Conservation (phyloP, 352 stramenopile species). For the Peronospora belbahrii region DNA sequence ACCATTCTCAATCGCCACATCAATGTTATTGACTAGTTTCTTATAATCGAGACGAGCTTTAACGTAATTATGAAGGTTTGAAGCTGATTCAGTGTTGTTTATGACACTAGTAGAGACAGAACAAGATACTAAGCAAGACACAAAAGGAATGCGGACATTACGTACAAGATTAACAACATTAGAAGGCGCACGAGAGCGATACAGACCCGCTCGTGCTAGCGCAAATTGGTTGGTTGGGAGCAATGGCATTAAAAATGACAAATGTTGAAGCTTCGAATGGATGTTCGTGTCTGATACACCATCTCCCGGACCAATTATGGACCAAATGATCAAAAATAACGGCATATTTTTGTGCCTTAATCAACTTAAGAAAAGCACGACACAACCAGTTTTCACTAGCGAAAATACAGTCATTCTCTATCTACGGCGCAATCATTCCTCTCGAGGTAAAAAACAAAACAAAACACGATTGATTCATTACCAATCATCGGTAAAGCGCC, state of each 20-base stretch:
- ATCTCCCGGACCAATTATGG: no score
- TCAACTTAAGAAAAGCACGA: no score
- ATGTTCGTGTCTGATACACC: not conserved
- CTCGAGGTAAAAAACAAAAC: no score
- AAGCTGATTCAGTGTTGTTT: constrained; percentile 16
- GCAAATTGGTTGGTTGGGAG: constrained; percentile 1
- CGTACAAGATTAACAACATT: not conserved
- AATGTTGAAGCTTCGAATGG: not conserved
- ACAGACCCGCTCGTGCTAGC: constrained; percentile 4
- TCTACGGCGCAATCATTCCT: not conserved
- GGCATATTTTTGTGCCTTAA: no score
- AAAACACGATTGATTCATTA: constrained; percentile 1
- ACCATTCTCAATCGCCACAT: constrained; percentile 46
- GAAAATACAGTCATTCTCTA: constrained; percentile 30
- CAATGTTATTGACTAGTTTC: constrained; percentile 51
- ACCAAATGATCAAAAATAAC: no score
- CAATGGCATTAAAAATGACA: constrained; percentile 3
- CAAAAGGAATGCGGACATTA: constrained; percentile 1
- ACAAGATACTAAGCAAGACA: not conserved
- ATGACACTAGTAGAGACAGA: constrained; percentile 7
- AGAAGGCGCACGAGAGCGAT: not conserved
- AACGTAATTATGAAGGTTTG: constrained; percentile 47
- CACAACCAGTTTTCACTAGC: constrained; percentile 25
- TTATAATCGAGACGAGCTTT: constrained; percentile 74
- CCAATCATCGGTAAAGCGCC: constrained; percentile 26